Conservation (phyloP, 164 flowering plant genomes). For the Sedum album region DNA sequence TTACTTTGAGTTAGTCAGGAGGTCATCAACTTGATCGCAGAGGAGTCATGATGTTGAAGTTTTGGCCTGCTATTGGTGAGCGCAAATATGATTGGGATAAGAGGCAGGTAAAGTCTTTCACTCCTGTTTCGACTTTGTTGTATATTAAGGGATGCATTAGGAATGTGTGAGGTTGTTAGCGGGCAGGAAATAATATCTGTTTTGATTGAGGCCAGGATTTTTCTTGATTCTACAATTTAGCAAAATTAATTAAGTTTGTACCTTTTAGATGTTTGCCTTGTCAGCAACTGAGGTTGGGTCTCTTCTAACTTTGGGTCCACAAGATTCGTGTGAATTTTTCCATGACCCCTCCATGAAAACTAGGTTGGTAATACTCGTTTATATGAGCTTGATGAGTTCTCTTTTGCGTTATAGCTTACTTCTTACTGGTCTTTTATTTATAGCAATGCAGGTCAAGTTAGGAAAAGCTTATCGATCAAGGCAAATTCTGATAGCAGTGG, state of each 20-base stretch:
- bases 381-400: background rate
- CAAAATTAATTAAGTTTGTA: constrained; percentile 12
- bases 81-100: constrained; percentile 79
- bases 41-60: constrained; percentile 52
- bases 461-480: constrained; percentile 60
- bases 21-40: constrained; percentile 35
- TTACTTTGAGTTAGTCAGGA: constrained; percentile 37
- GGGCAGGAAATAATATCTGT: background rate
- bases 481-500: constrained; percentile 53
- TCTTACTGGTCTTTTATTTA: constrained; percentile 7
- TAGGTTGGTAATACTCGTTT: constrained; percentile 33
- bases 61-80: constrained; percentile 65
- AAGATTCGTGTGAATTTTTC: constrained; percentile 72
- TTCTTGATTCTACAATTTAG: background rate
- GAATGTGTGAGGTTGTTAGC: background rate
- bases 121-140: no score
- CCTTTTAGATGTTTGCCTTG: constrained; percentile 64
- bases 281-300: constrained; percentile 83
- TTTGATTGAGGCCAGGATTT: background rate
- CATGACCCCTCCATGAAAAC: constrained; percentile 81
- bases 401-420: background rate
- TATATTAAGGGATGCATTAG: background rate
- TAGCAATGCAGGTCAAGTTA: constrained; percentile 89
- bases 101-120: constrained; percentile 46
- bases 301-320: constrained; percentile 56